A percentile compares a stretch with the other conserved stretches of the same genome.
phyloP scores from a whole-genome alignment of 768 basidiomycete genomes.

The Cystofilobasidium capitatum region DNA sequence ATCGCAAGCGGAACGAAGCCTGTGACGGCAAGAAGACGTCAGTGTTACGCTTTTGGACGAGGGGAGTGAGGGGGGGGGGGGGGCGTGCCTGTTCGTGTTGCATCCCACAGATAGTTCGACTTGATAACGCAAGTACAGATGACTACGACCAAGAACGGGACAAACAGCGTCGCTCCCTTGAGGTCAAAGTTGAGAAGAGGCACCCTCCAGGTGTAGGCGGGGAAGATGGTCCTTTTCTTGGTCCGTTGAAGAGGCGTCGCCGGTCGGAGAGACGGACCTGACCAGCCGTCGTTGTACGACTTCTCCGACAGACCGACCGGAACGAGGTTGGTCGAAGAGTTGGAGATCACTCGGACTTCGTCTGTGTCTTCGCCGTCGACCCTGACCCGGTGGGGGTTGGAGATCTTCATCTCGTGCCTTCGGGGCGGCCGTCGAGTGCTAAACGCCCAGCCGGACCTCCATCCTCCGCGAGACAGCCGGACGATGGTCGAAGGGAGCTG shows the following conservation, averaged over 20 bases:
- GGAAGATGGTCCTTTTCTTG: not conserved
- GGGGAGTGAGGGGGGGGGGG: not conserved
- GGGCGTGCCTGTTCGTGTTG: not conserved
- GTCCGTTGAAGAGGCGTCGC: not conserved
- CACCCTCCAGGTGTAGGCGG: not conserved
- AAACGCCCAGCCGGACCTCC: not conserved
- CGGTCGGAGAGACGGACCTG: not conserved
- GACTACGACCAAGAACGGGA: not conserved
- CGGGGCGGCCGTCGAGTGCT: not conserved
- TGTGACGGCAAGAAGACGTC: too few species aligned
- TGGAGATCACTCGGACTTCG: not conserved
- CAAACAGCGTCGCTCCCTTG: not conserved
- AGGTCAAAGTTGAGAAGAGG: not conserved
- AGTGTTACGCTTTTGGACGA: not conserved
- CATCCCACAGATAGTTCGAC: not conserved
- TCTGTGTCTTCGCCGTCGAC: not conserved
- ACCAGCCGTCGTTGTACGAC: not conserved
- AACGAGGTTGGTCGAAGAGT: not conserved
- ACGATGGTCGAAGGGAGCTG: slow-evolving; percentile 11
- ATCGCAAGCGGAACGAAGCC: slow-evolving; percentile 11
- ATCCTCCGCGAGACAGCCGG: not conserved
- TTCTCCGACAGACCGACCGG: not conserved
- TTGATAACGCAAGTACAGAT: not conserved
- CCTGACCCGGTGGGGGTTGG: not conserved
- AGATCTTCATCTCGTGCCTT: not conserved